A percentile compares a stretch with the other conserved stretches of the same genome.
Evolutionary conservation across 2,329 filamentous ascomycete species (phyloP).

Genomic region (Sporothrix mexicana): DNA sequence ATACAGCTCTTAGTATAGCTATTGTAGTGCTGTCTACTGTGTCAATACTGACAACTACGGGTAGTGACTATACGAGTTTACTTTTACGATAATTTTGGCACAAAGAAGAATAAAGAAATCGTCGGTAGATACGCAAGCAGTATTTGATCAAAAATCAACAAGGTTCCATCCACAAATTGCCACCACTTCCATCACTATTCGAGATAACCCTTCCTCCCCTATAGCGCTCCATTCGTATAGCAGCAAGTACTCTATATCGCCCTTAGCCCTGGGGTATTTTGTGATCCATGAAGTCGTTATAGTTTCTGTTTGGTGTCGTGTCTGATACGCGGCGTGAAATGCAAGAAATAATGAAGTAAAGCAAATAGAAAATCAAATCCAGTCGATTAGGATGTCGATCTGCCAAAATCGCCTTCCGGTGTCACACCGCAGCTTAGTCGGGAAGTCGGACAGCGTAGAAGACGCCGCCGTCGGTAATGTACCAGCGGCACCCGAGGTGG

Average conservation of each 20-base stretch:
- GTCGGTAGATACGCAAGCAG: slow-evolving; percentile 1
- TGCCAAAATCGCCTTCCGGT: not conserved
- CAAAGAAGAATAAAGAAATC: not conserved
- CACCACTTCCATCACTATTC: not conserved
- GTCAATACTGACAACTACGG: no score
- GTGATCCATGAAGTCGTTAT: slow-evolving; percentile 14
- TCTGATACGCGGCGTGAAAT: not conserved
- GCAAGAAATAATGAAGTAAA: slow-evolving; percentile 8
- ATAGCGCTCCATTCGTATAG: slow-evolving; percentile 9
- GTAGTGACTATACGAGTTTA: not conserved
- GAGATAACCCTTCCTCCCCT: not conserved
- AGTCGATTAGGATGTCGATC: not conserved
- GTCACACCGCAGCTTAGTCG: slow-evolving; percentile 40
- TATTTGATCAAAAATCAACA: slow-evolving; percentile 12
- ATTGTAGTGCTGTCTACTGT: no score
- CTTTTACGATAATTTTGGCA: not conserved
- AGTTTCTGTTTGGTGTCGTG: not conserved
- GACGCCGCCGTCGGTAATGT: slow-evolving; percentile 60
- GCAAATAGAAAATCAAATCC: not conserved
- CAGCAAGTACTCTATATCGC: not conserved
- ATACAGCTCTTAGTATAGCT: not conserved
- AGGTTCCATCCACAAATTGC: not conserved
- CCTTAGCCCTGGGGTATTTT: not conserved
- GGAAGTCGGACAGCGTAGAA: slow-evolving; percentile 66
- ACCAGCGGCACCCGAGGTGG: slow-evolving; percentile 63